Percentiles rank a stretch among this genome's conserved stretches.
Conservation (phyloP, 495 filamentous ascomycete genomes). For the Xylaria curta region DNA sequence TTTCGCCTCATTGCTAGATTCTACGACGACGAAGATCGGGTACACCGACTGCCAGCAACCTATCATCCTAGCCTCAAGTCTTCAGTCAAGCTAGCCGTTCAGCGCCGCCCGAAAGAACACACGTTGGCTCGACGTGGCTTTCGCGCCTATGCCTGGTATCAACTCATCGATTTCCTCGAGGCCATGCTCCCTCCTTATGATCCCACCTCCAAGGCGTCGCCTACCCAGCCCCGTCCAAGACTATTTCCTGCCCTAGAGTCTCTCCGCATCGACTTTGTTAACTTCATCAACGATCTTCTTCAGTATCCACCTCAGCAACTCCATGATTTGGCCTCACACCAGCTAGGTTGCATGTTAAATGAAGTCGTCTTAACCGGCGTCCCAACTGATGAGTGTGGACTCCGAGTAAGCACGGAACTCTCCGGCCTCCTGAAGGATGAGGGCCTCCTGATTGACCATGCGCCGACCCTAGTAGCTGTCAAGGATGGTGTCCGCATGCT, state of each 20-base stretch:
- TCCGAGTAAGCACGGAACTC: constrained; percentile 44
- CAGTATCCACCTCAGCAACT: constrained; percentile 39
- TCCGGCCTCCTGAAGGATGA: constrained; percentile 51
- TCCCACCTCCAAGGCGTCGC: constrained; percentile 17
- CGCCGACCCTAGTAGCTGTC: constrained; percentile 41
- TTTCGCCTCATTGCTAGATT: constrained; percentile 55
- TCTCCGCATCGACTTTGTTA: constrained; percentile 55
- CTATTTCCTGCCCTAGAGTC: constrained; percentile 50
- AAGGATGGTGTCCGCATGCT: constrained; percentile 41
- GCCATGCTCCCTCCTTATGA: constrained; percentile 49
- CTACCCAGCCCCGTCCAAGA: constrained; percentile 35
- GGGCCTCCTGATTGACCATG: constrained; percentile 48
- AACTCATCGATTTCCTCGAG: constrained; percentile 52
- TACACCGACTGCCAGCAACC: constrained; percentile 35
- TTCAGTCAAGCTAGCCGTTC: constrained; percentile 38
- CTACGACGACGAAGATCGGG: constrained; percentile 52
- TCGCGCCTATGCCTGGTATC: constrained; percentile 55
- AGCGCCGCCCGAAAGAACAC: constrained; percentile 43
- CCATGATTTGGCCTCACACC: constrained; percentile 48
- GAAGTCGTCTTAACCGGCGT: constrained; percentile 53
- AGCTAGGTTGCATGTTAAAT: constrained; percentile 51
- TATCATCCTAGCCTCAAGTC: constrained; percentile 41
- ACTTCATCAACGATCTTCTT: constrained; percentile 48
- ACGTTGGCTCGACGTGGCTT: constrained; percentile 48
- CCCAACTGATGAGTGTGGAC: constrained; percentile 43